phyloP scores from a whole-genome alignment of 225 moss, liverwort and hornwort species.

The Rhytidiadelphus loreus region DNA sequence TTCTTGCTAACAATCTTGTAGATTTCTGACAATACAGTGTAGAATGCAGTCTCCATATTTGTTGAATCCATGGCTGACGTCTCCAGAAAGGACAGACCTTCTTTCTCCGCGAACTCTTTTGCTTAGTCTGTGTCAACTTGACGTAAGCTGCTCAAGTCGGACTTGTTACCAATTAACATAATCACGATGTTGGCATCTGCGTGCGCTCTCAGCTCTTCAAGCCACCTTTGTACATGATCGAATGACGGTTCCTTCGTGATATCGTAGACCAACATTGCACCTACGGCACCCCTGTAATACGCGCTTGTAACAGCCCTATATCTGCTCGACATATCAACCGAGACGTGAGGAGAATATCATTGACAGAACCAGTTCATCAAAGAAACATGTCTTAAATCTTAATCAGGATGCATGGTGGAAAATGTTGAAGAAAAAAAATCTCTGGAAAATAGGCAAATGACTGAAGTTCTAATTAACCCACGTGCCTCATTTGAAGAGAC shows the following conservation, averaged over 20 bases:
- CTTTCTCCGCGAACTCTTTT: constrained; percentile 70
- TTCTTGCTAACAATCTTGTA: constrained; percentile 87
- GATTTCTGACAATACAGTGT: constrained; percentile 68
- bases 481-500: no score
- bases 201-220: constrained; percentile 77
- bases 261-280: constrained; percentile 94
- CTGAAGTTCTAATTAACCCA: neutral
- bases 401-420: neutral
- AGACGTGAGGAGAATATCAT: neutral
- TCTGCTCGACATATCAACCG: constrained; percentile 20
- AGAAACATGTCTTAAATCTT: neutral
- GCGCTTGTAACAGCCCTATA: constrained; percentile 82
- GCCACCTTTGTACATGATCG: constrained; percentile 79
- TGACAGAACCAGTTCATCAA: neutral
- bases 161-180: constrained; percentile 88
- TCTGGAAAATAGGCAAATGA: neutral
- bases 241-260: constrained; percentile 82
- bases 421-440: neutral
- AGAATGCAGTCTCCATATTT: constrained; percentile 84
- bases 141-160: constrained; percentile 60
- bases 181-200: constrained; percentile 89
- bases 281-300: constrained; percentile 76
- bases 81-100: constrained; percentile 73
- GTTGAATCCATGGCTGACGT: constrained; percentile 77
- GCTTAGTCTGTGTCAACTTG: constrained; percentile 76